phyloP scores from a whole-genome alignment of 1,284 basidiomycete genomes.

The Peniophora sp. region DNA sequence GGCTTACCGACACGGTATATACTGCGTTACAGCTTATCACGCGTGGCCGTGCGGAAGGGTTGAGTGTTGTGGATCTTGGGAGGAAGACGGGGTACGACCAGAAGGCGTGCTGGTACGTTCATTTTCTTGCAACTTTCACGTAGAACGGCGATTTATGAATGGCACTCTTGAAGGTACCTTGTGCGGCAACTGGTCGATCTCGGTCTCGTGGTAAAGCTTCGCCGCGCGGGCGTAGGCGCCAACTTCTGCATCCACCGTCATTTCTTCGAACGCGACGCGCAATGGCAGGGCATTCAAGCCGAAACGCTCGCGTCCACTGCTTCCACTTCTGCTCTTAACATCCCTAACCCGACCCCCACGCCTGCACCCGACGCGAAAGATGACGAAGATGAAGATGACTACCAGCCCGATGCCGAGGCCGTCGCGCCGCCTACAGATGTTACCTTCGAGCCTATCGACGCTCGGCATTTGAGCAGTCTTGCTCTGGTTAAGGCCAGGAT shows the following conservation, averaged over 20 bases:
- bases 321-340: too few relatives aligned
- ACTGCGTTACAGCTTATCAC: constrained; percentile 82
- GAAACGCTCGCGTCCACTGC: constrained; percentile 35
- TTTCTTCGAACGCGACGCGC: constrained; percentile 63
- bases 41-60: constrained; percentile 67
- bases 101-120: constrained; percentile 64
- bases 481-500: constrained; percentile 60
- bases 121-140: too few relatives aligned
- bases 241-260: constrained; percentile 73
- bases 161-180: constrained; percentile 50
- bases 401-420: constrained; percentile 24
- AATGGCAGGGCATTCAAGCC: constrained; percentile 64
- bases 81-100: constrained; percentile 79
- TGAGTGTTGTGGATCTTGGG: constrained; percentile 74
- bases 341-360: too few relatives aligned
- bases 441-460: constrained; percentile 66
- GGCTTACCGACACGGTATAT: constrained; percentile 79
- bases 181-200: constrained; percentile 68
- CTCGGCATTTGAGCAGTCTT: constrained; percentile 66
- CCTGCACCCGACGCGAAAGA: constrained; percentile 18
- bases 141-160: too few relatives aligned
- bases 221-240: constrained; percentile 67
- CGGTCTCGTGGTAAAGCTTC: constrained; percentile 66
- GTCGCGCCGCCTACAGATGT: constrained; percentile 22
- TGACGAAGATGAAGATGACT: constrained; percentile 18